Evolutionary conservation across 441 rosid genomes (phyloP), one percentile per base, ranked within the genome.

Genomic region (Syzygium malaccense): DNA sequence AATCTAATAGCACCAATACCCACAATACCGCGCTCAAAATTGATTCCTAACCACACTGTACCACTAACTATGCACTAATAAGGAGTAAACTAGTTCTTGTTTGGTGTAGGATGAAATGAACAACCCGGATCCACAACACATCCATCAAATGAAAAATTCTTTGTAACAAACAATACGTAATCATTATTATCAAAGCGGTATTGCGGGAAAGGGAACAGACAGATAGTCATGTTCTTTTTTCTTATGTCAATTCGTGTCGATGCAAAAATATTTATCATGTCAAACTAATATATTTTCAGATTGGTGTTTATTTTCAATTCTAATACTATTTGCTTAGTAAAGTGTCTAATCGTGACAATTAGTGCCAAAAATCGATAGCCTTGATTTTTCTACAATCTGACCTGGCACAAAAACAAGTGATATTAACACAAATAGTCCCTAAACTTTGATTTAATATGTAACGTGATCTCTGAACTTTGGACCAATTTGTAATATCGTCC

Each of bases 391-490:
- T 4, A 64, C 75, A 64, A 30, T 30, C 8, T 0, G 23, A 64
- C 12, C 41, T 3, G 8, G 23, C 68, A 64, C 5, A 64, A 64
- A 64, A 64, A 64, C 37, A 30, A 64, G 41, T 2, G 23, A 33
- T 64, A 64, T 8, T 30, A 64, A 64, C 6, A 64, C 8, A 64
- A 15, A 30, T 17, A 30, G 33, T 64, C 9, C 4, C 3, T 30
- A 17, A 30, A 64, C 1, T 15, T 30, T 64, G 1, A 4, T 64
- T 17, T 2, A 64, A n/a, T 64, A 0, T 64, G 1, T 0, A 32
- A 30, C 0, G 23, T 30, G 3, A 2, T 64, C 3, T 1, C n/a
- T 0, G 23, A 64, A 64, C 32, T 17, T 64, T 64, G 17, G 12
- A 11, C 13, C 0, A 30, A 10, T 17, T 64, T 64, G 18, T 5